phyloP scores from a whole-genome alignment of 768 basidiomycete species.

The Pleurotus djamor region DNA sequence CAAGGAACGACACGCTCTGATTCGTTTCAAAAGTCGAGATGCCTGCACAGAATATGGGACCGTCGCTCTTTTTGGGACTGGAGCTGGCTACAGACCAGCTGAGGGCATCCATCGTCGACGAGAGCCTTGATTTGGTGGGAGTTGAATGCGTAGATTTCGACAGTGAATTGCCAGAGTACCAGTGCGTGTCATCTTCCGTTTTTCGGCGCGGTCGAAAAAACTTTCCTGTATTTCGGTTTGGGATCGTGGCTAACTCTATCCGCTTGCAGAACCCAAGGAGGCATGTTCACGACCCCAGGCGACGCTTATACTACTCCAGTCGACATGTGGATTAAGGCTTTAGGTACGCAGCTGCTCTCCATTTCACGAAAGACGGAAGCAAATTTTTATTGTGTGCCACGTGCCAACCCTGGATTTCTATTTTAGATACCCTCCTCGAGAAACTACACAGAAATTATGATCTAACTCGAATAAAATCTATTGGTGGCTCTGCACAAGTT shows the following conservation, averaged over 20 bases:
- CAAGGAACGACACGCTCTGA: neutral
- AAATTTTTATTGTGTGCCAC: constrained; percentile 42
- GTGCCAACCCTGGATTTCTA: constrained; percentile 16
- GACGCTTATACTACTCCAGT: constrained; percentile 87
- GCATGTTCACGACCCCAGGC: constrained; percentile 83
- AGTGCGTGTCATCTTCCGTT: constrained; percentile 37
- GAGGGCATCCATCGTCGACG: constrained; percentile 81
- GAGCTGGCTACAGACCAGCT: constrained; percentile 85
- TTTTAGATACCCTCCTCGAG: constrained; percentile 69
- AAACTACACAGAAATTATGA: constrained; percentile 73
- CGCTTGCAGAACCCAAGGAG: constrained; percentile 69
- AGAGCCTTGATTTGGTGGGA: constrained; percentile 76
- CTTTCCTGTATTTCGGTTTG: neutral
- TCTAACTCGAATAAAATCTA: constrained; percentile 65
- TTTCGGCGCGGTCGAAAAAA: constrained; percentile 12
- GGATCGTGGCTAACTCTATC: constrained; percentile 8
- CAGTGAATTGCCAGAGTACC: constrained; percentile 73
- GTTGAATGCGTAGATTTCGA: constrained; percentile 87
- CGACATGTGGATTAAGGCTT: constrained; percentile 88
- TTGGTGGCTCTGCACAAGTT: constrained; percentile 80
- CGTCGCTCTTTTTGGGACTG: constrained; percentile 75
- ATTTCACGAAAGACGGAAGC: constrained; percentile 46
- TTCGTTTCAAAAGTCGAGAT: constrained; percentile 20
- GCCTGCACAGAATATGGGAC: constrained; percentile 42
- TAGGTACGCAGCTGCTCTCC: constrained; percentile 52